Percentiles rank a stretch among this genome's conserved stretches.
Conservation (phyloP, 345 rosid genomes). For the Citrus australasica region DNA sequence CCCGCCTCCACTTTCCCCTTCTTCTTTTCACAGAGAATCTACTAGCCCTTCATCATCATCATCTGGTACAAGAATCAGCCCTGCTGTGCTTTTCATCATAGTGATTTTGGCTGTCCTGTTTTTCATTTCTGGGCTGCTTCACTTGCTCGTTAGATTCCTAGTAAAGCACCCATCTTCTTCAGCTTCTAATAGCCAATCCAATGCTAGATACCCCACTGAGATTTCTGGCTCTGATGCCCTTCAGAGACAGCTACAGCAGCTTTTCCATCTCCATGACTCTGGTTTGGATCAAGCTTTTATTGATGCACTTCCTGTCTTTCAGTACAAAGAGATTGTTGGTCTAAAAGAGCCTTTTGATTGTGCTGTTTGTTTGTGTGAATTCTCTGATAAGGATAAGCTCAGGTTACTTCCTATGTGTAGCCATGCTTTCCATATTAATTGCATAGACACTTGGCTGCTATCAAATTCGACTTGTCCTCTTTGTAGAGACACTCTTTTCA, state of each 20-base stretch:
- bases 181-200: slow-evolving; percentile 44
- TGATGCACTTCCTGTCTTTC: slow-evolving; percentile 84
- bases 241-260: slow-evolving; percentile 87
- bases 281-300: slow-evolving; percentile 90
- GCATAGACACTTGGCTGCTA: slow-evolving; percentile 87
- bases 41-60: slow-evolving; percentile 25
- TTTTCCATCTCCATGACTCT: slow-evolving; percentile 83
- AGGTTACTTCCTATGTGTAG: slow-evolving; percentile 80
- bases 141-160: slow-evolving; percentile 82
- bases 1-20: slow-evolving; percentile 42
- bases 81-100: slow-evolving; percentile 72
- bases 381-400: slow-evolving; percentile 75
- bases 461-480: slow-evolving; percentile 85
- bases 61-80: slow-evolving; percentile 69
- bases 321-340: slow-evolving; percentile 69
- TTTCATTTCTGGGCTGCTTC: slow-evolving; percentile 82
- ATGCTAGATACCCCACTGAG: slow-evolving; percentile 66
- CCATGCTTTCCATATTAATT: slow-evolving; percentile 83
- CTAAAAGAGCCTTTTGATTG: slow-evolving; percentile 77
- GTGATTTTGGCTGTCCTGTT: slow-evolving; percentile 76
- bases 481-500: slow-evolving; percentile 70
- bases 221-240: slow-evolving; percentile 71
- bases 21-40: slow-evolving; percentile 41
- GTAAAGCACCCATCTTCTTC: slow-evolving; percentile 57
- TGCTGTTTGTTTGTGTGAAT: slow-evolving; percentile 90